phyloP scores from a whole-genome alignment of 345 rosid species.

The Leavenworthia alabamica region DNA sequence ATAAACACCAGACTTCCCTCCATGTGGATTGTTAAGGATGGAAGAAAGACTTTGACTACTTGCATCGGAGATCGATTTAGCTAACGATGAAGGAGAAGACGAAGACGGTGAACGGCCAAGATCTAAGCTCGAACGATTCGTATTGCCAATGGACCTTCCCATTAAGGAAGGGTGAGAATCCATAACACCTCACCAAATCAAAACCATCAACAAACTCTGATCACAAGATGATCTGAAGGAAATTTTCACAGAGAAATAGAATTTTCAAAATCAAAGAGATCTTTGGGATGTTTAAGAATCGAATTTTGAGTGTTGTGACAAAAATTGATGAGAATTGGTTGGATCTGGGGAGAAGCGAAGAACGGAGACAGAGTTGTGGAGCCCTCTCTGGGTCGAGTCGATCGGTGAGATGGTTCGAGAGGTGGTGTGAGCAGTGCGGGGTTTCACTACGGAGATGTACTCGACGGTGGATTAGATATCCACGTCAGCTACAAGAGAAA shows the following conservation, averaged over 20 bases:
- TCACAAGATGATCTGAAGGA: neutral
- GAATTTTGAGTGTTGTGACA: neutral
- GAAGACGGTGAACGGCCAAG: constrained; percentile 29
- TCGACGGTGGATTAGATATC: constrained; percentile 12
- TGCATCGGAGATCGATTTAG: constrained; percentile 54
- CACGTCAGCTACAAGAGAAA: constrained; percentile 15
- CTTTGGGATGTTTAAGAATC: neutral
- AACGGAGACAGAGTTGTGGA: neutral
- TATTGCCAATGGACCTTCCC: constrained; percentile 49
- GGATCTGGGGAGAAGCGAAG: constrained; percentile 20
- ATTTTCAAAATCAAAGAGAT: neutral
- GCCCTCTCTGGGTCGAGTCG: constrained; percentile 18
- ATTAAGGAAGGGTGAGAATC: constrained; percentile 53
- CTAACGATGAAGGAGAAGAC: constrained; percentile 30
- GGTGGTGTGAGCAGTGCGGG: constrained; percentile 9
- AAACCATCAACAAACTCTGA: no score
- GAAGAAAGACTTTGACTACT: constrained; percentile 64
- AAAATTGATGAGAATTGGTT: no score
- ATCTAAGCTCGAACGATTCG: constrained; percentile 35
- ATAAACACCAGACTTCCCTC: constrained; percentile 52
- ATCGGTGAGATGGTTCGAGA: constrained; percentile 22
- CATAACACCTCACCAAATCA: constrained; percentile 35
- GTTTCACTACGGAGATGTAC: neutral
- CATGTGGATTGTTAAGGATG: constrained; percentile 79
- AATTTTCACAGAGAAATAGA: neutral